These are phyloP conservation scores for Bacterosira constricta DNA, from an alignment of 108 stramenopile species.

Conservation along the genomic window DNA sequence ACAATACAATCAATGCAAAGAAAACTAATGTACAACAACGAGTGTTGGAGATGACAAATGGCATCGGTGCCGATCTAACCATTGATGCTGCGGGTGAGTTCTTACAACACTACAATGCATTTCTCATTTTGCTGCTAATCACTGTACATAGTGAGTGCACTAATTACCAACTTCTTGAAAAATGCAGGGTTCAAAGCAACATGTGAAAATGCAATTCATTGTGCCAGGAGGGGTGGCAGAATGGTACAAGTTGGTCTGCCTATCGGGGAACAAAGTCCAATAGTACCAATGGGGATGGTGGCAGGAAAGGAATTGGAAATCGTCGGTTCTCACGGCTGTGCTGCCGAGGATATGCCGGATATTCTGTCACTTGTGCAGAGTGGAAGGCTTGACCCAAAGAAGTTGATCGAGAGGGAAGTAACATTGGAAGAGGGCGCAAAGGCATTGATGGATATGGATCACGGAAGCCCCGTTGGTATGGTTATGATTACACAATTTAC, in stretches of 20 bases:
- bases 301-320: slow-evolving; percentile 74
- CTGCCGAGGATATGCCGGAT: slow-evolving; percentile 49
- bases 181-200: slow-evolving; percentile 69
- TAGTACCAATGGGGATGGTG: slow-evolving; percentile 74
- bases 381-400: slow-evolving; percentile 52
- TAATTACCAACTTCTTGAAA: too few relatives aligned
- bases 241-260: slow-evolving; percentile 85
- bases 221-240: slow-evolving; percentile 55
- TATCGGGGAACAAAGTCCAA: slow-evolving; percentile 48
- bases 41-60: slow-evolving; percentile 45
- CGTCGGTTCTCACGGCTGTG: slow-evolving; percentile 79
- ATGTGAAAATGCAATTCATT: slow-evolving; percentile 70
- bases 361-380: slow-evolving; percentile 57
- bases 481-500: slow-evolving; percentile 72
- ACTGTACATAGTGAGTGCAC: too few relatives aligned
- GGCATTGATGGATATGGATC: slow-evolving; percentile 73
- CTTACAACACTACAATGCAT: too few relatives aligned
- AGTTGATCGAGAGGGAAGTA: slow-evolving; percentile 63
- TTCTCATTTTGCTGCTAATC: too few relatives aligned
- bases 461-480: slow-evolving; percentile 69
- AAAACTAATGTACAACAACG: slow-evolving; percentile 31
- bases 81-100: slow-evolving; percentile 80
- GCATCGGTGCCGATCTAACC: slow-evolving; percentile 68
- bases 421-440: slow-evolving; percentile 66
- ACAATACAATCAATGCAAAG: slow-evolving; percentile 31